Evolutionary conservation across 768 basidiomycete species (phyloP).

Genomic region (Leucosporidium scottii): DNA sequence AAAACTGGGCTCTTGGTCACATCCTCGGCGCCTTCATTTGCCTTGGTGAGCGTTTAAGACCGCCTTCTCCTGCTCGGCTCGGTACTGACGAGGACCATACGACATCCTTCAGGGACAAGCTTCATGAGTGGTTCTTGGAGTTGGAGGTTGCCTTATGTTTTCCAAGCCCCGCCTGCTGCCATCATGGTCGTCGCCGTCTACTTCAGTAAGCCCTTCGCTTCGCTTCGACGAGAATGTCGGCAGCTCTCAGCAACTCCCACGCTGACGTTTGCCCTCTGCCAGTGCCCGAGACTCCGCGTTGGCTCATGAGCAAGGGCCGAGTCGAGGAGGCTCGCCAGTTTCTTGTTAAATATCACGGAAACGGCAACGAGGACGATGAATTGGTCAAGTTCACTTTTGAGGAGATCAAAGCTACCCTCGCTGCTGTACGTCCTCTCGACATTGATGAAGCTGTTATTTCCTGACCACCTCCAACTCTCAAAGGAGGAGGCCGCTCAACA

Average conservation of each 20-base stretch:
- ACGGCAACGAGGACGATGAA: constrained; percentile 32
- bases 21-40: too few species aligned
- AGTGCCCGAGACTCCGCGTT: constrained; percentile 75
- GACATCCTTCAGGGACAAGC: background rate
- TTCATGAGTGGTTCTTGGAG: constrained; percentile 48
- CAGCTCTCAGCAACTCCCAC: too few species aligned
- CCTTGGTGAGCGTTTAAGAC: too few species aligned
- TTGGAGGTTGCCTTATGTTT: constrained; percentile 71
- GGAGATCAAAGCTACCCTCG: constrained; percentile 43
- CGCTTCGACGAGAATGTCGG: too few species aligned
- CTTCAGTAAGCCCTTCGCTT: constrained; percentile 6
- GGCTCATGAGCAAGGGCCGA: constrained; percentile 66
- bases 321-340: background rate
- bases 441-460: too few species aligned
- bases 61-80: too few species aligned
- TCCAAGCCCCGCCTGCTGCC: constrained; percentile 64
- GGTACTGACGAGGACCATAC: too few species aligned
- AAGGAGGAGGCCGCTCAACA: constrained; percentile 31
- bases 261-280: too few species aligned
- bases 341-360: constrained; percentile 52
- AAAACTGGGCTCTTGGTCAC: too few species aligned
- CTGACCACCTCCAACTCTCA: too few species aligned
- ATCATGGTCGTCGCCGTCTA: constrained; percentile 57
- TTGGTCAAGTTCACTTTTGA: constrained; percentile 43
- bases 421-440: too few species aligned